Evolutionary conservation across 805 yeast genomes (phyloP).

Genomic region (Sugiyamaella lignohabitans): DNA sequence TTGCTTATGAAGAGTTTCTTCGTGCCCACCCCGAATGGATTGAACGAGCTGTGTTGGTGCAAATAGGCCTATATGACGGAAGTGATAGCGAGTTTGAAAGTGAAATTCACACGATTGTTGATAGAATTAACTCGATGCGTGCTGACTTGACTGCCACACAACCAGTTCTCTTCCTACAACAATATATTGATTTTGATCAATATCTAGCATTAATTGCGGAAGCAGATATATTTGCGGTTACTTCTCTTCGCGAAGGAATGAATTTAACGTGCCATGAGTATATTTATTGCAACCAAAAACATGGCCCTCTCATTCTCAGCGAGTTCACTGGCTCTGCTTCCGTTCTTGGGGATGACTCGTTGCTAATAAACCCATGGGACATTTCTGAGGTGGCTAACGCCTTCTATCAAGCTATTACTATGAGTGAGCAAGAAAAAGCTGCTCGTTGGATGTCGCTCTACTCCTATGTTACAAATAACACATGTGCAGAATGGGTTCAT

Average conservation of each 20-base stretch:
- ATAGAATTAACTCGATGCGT: slow-evolving; percentile 74
- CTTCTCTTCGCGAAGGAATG: slow-evolving; percentile 95
- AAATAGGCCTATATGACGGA: slow-evolving; percentile 39
- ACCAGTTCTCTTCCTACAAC: slow-evolving; percentile 82
- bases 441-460: slow-evolving; percentile 57
- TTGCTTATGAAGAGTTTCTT: slow-evolving; percentile 79
- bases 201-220: slow-evolving; percentile 79
- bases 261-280: slow-evolving; percentile 94
- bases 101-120: slow-evolving; percentile 70
- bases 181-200: slow-evolving; percentile 83
- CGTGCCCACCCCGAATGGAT: slow-evolving; percentile 64
- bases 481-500: slow-evolving; percentile 69
- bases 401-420: slow-evolving; percentile 57
- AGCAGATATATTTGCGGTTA: slow-evolving; percentile 81
- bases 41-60: slow-evolving; percentile 66
- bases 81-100: slow-evolving; percentile 55
- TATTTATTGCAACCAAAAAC: slow-evolving; percentile 48
- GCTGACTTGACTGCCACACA: slow-evolving; percentile 64
- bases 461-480: slow-evolving; percentile 55
- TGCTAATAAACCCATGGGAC: slow-evolving; percentile 92
- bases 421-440: slow-evolving; percentile 53
- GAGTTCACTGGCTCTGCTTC: slow-evolving; percentile 95
- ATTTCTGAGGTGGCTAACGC: slow-evolving; percentile 55
- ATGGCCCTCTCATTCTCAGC: slow-evolving; percentile 51
- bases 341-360: slow-evolving; percentile 51